phyloP scores from a whole-genome alignment of 805 yeast species.

The Lachancea waltii region DNA sequence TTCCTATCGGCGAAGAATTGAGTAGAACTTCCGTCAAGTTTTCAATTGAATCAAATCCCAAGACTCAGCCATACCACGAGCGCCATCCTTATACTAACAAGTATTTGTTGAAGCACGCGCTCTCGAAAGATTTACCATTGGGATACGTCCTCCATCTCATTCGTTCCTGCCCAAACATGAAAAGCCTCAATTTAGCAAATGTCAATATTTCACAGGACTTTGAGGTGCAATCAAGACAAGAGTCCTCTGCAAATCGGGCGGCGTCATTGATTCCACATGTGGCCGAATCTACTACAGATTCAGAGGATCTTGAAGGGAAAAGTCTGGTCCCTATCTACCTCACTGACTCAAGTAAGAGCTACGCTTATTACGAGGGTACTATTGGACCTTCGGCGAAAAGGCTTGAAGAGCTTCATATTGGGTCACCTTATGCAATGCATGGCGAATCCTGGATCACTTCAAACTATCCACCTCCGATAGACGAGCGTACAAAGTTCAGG shows the following conservation, averaged over 20 bases:
- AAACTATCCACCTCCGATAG: conserved; percentile 24
- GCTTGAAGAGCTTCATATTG: conserved; percentile 8
- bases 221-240: conserved; percentile 23
- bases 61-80: conserved; percentile 31
- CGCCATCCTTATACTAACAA: conserved; percentile 59
- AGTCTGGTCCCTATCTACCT: conserved; percentile 22
- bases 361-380: conserved; percentile 16
- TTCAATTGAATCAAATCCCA: conserved; percentile 13
- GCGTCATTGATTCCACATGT: conserved; percentile 17
- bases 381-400: conserved; percentile 5
- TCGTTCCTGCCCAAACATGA: conserved; percentile 58
- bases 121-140: conserved; percentile 69
- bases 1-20: background rate
- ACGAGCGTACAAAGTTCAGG: conserved; percentile 19
- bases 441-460: conserved; percentile 14
- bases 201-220: conserved; percentile 65
- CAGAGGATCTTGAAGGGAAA: conserved; percentile 6
- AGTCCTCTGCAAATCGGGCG: background rate
- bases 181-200: conserved; percentile 49
- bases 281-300: conserved; percentile 13
- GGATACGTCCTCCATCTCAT: conserved; percentile 69
- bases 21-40: conserved; percentile 5
- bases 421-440: conserved; percentile 7
- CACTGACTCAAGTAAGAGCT: conserved; percentile 26
- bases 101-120: conserved; percentile 54